These are phyloP conservation scores for Auricularia sp. DNA, from an alignment of 768 basidiomycete species.

Conservation along the genomic window DNA sequence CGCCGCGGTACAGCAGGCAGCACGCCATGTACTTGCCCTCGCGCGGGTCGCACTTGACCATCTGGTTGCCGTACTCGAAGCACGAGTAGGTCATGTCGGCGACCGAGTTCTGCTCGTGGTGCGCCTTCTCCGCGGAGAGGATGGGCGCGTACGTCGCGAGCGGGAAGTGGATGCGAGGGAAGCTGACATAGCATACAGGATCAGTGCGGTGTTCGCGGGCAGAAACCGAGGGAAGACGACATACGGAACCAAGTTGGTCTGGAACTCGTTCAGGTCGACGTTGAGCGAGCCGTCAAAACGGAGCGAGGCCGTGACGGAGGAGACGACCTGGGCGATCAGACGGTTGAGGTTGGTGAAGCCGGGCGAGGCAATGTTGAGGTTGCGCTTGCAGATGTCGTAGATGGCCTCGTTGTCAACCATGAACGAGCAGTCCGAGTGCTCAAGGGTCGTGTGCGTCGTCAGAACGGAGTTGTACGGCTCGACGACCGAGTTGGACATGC, in stretches of 20 bases:
- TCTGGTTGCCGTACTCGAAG: conserved; percentile 94
- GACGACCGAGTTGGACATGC: conserved; percentile 89
- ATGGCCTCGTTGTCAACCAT: conserved; percentile 99
- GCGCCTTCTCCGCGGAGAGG: conserved; percentile 89
- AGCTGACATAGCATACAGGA: conserved; percentile 34
- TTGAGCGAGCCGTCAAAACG: conserved; percentile 97
- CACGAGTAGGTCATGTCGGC: conserved; percentile 97
- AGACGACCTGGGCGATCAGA: conserved; percentile 96
- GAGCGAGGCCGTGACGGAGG: conserved; percentile 91
- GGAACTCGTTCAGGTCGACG: conserved; percentile 96
- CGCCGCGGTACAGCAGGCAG: conserved; percentile 86
- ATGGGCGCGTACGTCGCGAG: conserved; percentile 93
- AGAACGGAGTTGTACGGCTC: conserved; percentile 98
- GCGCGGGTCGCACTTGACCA: conserved; percentile 93
- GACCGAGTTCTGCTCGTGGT: conserved; percentile 94
- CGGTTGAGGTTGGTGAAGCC: conserved; percentile 92
- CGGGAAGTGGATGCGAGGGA: conserved; percentile 98
- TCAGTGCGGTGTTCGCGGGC: conserved; percentile 3
- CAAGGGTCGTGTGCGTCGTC: conserved; percentile 97
- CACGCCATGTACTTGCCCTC: conserved; percentile 99
- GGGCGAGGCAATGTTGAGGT: conserved; percentile 72
- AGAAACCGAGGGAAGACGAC: conserved; percentile 21
- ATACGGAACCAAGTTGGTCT: conserved; percentile 95
- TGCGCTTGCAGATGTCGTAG: conserved; percentile 98
- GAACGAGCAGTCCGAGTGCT: conserved; percentile 99